Percentiles rank a stretch among this genome's conserved stretches.
phyloP scores from a whole-genome alignment of 805 yeast genomes.

The Candida dendrica region DNA sequence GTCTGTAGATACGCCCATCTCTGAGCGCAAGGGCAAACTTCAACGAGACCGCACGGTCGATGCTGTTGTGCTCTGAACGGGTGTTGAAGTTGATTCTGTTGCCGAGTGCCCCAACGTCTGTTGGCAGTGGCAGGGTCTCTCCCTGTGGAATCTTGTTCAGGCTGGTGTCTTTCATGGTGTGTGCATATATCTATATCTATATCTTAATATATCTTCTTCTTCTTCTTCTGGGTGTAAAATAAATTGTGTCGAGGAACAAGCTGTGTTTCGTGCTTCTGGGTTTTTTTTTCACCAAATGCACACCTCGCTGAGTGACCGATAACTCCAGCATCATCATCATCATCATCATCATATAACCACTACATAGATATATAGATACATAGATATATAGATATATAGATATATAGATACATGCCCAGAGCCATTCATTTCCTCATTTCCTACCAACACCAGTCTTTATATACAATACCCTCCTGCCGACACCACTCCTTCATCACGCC shows the following conservation, averaged over 20 bases:
- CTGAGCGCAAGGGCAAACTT: constrained; percentile 70
- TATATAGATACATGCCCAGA: too few species aligned
- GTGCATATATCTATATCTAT: too few species aligned
- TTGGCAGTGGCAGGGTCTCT: constrained; percentile 69
- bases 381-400: too few species aligned
- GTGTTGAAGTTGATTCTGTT: constrained; percentile 75
- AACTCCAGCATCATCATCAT: background rate
- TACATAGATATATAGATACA: too few species aligned
- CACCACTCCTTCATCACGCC: constrained; percentile 11
- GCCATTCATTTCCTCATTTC: too few species aligned
- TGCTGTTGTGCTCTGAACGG: constrained; percentile 54
- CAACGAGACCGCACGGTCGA: constrained; percentile 60
- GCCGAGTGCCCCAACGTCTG: constrained; percentile 78
- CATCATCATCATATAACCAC: too few species aligned
- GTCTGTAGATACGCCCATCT: constrained; percentile 71
- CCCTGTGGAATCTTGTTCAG: constrained; percentile 21
- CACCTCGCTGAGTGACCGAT: too few species aligned
- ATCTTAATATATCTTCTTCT: too few species aligned
- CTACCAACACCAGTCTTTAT: background rate
- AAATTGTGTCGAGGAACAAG: background rate
- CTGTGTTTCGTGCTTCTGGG: background rate
- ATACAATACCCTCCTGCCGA: background rate
- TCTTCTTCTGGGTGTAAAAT: background rate
- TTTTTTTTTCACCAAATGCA: too few species aligned
- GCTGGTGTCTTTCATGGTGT: background rate